These are phyloP conservation scores for Phlebiopsis flavidoalba DNA, from an alignment of 768 basidiomycete genomes.

Conservation along the genomic window DNA sequence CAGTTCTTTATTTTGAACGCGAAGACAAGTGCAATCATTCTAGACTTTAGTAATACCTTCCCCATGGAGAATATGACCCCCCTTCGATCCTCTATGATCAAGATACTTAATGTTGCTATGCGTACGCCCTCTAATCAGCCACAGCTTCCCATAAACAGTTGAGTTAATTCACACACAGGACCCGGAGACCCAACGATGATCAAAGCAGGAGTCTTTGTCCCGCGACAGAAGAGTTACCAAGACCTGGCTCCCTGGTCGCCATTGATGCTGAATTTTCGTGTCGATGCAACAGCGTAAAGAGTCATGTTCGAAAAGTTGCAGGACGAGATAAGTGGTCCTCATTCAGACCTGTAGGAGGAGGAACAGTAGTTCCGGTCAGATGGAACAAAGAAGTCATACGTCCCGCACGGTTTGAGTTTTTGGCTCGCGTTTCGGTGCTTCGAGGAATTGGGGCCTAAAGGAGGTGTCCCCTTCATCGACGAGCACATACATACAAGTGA, in stretches of 20 bases:
- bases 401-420: conserved; percentile 80
- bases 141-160: neutral
- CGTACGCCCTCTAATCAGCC: conserved; percentile 37
- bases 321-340: neutral
- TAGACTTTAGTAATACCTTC: conserved; percentile 65
- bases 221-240: conserved; percentile 78
- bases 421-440: conserved; percentile 92
- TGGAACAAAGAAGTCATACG: conserved; percentile 90
- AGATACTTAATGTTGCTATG: conserved; percentile 86
- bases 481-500: conserved; percentile 98
- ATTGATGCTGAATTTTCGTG: conserved; percentile 99
- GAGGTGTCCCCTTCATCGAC: conserved; percentile 91
- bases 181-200: conserved; percentile 68
- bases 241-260: conserved; percentile 81
- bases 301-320: neutral
- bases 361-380: conserved; percentile 93
- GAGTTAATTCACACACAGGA: conserved; percentile 36
- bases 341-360: conserved; percentile 74
- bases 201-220: conserved; percentile 71
- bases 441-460: conserved; percentile 77
- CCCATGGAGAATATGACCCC: conserved; percentile 66
- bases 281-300: conserved; percentile 91
- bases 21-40: conserved; percentile 46
- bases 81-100: conserved; percentile 70
- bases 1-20: conserved; percentile 88